Evolutionary conservation across 2,329 filamentous ascomycete genomes (phyloP), one percentile per base, ranked within the genome.

Genomic region (Fusarium keratoplasticum): DNA sequence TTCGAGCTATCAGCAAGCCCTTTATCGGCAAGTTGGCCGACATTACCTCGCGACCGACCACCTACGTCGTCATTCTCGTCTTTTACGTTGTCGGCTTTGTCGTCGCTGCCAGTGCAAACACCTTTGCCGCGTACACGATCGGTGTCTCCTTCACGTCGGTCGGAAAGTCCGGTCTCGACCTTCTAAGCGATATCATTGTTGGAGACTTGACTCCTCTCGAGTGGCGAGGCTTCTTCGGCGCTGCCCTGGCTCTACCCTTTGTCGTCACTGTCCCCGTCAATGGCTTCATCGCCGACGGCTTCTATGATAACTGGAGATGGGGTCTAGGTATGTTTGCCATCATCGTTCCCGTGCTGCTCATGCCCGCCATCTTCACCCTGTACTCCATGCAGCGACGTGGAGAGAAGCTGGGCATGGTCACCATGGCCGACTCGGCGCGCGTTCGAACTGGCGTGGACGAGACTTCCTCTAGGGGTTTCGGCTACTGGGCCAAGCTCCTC

Each of bases 341-440:
- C 72, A 85, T 92, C 44, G 79, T 90, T 6, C 90, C 90, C 1
- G 84, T 88, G 7, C 85, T 89, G 36, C 87, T 89, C 58, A 71
- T 88, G 13, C 90, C 91, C 0, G 84, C 91, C 36, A 73, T 77
- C 3, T 76, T 86, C n/a, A 83, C 90, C 3, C 83, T 92, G 64
- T 84, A 88, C 62, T 81, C 85, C 64, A 90, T 92, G 79, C 88
- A 91, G 69, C 83, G 82, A 83, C 25, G 90, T 90, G 72, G 92
- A 90, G 84, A 85, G 67, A 86, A 86, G 66, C 71, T 83, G 4
- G 90, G 90, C 3, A 80, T 90, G 54, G 69, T 85, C 10, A 83
- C 80, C 33, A 83, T 83, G 75, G 50, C 27, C 50, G 50, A 54
- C 27, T 79, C 64, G 80, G 81, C 82, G 3, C 77, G 70, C 1